Evolutionary conservation across 768 basidiomycete species (phyloP).

Genomic region (Suillus variegatus): DNA sequence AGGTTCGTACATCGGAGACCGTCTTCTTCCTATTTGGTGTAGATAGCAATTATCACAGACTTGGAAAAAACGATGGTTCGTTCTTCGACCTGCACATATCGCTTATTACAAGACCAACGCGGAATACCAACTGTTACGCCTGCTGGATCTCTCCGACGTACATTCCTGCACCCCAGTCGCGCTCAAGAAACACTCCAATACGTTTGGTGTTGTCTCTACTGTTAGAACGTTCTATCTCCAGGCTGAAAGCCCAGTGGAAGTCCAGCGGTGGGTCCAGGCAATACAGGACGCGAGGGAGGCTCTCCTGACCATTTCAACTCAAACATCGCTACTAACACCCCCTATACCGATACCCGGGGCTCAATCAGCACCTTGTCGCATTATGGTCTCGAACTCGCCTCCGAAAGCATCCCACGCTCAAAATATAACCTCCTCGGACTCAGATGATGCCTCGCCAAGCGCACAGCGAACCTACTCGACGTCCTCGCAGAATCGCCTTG

Average conservation of each 20-base stretch:
- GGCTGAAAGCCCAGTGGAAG: conserved; percentile 70
- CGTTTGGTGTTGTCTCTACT: conserved; percentile 91
- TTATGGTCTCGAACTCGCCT: conserved; percentile 48
- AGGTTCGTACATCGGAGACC: conserved; percentile 55
- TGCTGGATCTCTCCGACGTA: conserved; percentile 84
- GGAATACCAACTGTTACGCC: conserved; percentile 89
- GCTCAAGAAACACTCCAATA: conserved; percentile 86
- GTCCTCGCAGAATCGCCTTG: conserved; percentile 46
- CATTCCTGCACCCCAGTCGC: conserved; percentile 87
- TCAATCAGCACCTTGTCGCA: conserved; percentile 30
- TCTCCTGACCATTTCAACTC: conserved; percentile 63
- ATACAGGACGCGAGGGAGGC: conserved; percentile 76
- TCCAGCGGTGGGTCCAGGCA: conserved; percentile 79
- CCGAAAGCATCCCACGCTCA: conserved; percentile 45
- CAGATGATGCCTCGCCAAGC: conserved; percentile 65
- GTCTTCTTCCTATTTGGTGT: conserved; percentile 8
- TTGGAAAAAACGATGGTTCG: conserved; percentile 99
- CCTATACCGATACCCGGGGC: conserved; percentile 55
- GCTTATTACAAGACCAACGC: conserved; percentile 96
- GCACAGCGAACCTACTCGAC: conserved; percentile 42
- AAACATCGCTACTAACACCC: conserved; percentile 47
- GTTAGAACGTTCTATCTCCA: conserved; percentile 90
- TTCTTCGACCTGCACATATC: conserved; percentile 86
- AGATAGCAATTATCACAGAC: conserved; percentile 52
- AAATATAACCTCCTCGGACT: conserved; percentile 74